phyloP scores from a whole-genome alignment of 441 rosid genomes.

The Melastoma candidum region DNA sequence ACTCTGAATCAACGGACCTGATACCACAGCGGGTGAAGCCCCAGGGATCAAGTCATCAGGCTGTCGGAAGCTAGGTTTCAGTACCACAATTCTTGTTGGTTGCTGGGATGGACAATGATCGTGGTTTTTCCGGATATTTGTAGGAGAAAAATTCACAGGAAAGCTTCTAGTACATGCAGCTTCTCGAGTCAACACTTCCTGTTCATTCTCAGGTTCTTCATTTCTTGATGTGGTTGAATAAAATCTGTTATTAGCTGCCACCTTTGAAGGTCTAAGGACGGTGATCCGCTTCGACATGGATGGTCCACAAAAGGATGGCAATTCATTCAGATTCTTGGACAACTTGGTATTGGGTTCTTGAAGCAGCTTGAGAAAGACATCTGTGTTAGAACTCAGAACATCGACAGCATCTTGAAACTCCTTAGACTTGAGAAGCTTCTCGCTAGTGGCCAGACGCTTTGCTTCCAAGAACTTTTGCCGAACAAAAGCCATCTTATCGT shows the following conservation, averaged over 20 bases:
- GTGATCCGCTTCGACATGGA: constrained; percentile 79
- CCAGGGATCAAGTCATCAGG: constrained; percentile 35
- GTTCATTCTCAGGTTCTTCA: constrained; percentile 36
- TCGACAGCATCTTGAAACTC: constrained; percentile 88
- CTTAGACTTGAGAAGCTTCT: constrained; percentile 60
- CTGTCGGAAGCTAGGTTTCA: constrained; percentile 78
- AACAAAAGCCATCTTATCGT: constrained; percentile 60
- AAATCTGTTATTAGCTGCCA: constrained; percentile 44
- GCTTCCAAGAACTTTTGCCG: constrained; percentile 87
- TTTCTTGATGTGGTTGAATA: constrained; percentile 30
- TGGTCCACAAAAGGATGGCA: constrained; percentile 43
- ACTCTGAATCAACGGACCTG: constrained; percentile 28
- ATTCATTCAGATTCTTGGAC: constrained; percentile 41
- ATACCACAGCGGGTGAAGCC: constrained; percentile 35
- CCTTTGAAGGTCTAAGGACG: constrained; percentile 76
- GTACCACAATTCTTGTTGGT: constrained; percentile 75
- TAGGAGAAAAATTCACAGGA: constrained; percentile 26
- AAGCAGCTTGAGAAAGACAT: constrained; percentile 60
- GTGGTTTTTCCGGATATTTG: constrained; percentile 24
- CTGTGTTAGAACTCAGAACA: constrained; percentile 69
- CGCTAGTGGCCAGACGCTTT: constrained; percentile 70
- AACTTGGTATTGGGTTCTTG: constrained; percentile 70
- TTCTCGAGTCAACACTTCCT: constrained; percentile 31
- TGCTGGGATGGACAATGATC: constrained; percentile 41
- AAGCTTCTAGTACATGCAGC: constrained; percentile 34